Evolutionary conservation across 371 early-diverging fungal species (phyloP).

Genomic region (Quaeritorhiza haematococci): DNA sequence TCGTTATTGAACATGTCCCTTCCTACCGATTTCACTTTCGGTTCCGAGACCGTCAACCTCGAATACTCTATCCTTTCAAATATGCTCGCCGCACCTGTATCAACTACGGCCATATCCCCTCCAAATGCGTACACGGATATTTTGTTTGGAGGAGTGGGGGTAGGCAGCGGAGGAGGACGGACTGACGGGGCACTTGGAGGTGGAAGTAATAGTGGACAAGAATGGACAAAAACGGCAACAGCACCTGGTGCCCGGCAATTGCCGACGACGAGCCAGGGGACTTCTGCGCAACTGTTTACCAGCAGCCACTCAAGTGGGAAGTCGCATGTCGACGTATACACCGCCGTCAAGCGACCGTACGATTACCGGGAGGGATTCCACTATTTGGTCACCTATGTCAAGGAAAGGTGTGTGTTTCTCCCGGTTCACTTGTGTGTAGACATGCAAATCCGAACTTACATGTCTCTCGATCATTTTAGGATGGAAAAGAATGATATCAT

Average conservation of each 20-base stretch:
- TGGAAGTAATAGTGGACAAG: too few relatives aligned
- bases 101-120: too few relatives aligned
- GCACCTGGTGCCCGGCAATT: too few relatives aligned
- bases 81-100: constrained; percentile 41
- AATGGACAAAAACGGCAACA: too few relatives aligned
- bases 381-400: constrained; percentile 70
- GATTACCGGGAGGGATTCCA: constrained; percentile 88
- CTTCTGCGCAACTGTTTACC: too few relatives aligned
- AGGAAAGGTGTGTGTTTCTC: constrained; percentile 57
- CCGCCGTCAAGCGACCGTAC: constrained; percentile 66
- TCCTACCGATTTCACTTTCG: constrained; percentile 45
- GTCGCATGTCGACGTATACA: constrained; percentile 77
- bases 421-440: neutral
- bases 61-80: constrained; percentile 81
- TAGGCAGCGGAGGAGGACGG: too few relatives aligned
- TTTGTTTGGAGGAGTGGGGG: too few relatives aligned
- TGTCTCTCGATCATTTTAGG: constrained; percentile 33
- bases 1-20: neutral
- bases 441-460: neutral
- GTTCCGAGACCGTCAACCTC: constrained; percentile 78
- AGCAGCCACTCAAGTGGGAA: too few relatives aligned
- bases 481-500: constrained; percentile 80
- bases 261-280: too few relatives aligned
- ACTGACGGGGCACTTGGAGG: too few relatives aligned
- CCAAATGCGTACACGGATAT: too few relatives aligned